Base-by-base conservation (phyloP, 768 basidiomycete genomes). In the Sarcodon sp. region DNA sequence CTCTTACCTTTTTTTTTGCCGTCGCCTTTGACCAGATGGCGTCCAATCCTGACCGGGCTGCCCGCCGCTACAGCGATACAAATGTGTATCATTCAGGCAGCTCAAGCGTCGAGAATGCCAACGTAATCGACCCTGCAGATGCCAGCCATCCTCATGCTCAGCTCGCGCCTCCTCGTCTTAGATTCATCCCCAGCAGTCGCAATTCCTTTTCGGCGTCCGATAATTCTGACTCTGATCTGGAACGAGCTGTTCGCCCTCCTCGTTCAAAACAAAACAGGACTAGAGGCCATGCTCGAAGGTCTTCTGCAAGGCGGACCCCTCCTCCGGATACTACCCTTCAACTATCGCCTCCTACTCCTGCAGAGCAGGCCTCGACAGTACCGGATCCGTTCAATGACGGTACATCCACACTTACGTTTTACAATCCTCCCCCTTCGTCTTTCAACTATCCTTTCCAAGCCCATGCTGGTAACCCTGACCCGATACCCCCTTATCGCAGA, bases 381-480 rank as follows among this genome's bases (percentile, higher is more conserved):
- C 6, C 53, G 53, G 35, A 48, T 44, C 35, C 47, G 18, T 47
- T 45, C 46, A 7, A 27, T 6, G 16, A 9, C 13, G 8, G 27
- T 13, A 13, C 39, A 27, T 41, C 53, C 21, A 27, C 21, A 4
- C 21, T 4, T 2, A 27, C 21, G 21, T 27, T 27, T 27, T 27
- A 3, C 21, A 3, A 57, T 16, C 57, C 66, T 3, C 72, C 71
- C 0, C 73, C 73, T 0, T 71, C 69, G 0, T 54, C 71, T 1
- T 74, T 64, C 51, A 33, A 54, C 12, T 68, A 55, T 53, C 79
- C 79, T 11, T 80, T 79, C 67, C 75, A 81, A 57, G 71, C 75
- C 0, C 72, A 83, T 56, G 68, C 75, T 0, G 80, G 81, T 12
- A 83, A 81, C 59, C 77, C 81, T 7, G 83, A 83, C 56, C 77